Evolutionary conservation across 352 stramenopile genomes (phyloP), one percentile per base, ranked within the genome.

Genomic region (Globisporangium yorkense): DNA sequence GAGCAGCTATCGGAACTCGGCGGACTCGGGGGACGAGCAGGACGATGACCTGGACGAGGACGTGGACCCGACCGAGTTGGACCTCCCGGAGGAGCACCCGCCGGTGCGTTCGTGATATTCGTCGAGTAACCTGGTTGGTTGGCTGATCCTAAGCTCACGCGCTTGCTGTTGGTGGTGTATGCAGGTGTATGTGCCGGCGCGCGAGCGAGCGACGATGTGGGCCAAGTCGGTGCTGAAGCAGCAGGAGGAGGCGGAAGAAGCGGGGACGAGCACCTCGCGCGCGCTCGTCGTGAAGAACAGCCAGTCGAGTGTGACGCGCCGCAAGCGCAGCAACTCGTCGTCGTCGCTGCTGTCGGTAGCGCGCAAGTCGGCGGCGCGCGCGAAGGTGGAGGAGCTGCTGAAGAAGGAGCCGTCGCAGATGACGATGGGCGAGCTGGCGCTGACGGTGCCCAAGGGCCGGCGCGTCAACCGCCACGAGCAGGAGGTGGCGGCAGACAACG

Each of bases 381-480:
- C 63, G 40, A 86, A 84, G 60, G 73, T 78, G 33, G 70, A 83
- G 15, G 74, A 89, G 51, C 52, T 85, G 20, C 16, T 77, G 33
- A 80, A 85, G 70, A 89, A 92, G 46, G 76, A 88, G 59, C 77
- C 77, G 2, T 88, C 80, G 8, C 73, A 91, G 61, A 92, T 92
- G 83, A 92, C 82, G 0, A 92, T 94, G 83, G 81, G 84, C 18
- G 79, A 94, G 54, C 56, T 94, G 16, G 84, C 84, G 7, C 60
- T 92, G 13, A 87, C 79, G 33, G 80, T 94, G 16, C 82, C 84
- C 0, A 87, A 82, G 57, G 80, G 84, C 2, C 63, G 66, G 33
- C 73, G 72, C 6, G 68, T 77, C 51, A 74, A 84, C 55, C 76
- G 70, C 20, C 70, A 90, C 53, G 81, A 88, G 31, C 72, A 80